Evolutionary conservation across 140 eudicot genomes (phyloP).

Genomic region (Stevia rebaudiana): DNA sequence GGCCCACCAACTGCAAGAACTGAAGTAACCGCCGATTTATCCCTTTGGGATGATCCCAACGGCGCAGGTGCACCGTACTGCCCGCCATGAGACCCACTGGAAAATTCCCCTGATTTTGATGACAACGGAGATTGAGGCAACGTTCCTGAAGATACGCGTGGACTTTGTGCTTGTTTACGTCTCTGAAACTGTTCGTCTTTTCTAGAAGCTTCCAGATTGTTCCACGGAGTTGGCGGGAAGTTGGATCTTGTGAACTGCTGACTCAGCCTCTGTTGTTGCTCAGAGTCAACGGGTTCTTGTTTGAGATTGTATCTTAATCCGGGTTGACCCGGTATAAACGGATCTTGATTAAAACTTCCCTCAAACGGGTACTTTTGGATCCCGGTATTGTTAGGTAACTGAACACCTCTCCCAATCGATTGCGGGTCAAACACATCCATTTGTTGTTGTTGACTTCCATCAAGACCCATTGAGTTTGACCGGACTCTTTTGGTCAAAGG

Average conservation of each 20-base stretch:
- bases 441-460: constrained; percentile 48
- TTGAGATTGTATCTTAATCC: constrained; percentile 56
- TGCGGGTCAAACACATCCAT: constrained; percentile 56
- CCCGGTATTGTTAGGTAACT: constrained; percentile 44
- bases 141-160: constrained; percentile 82
- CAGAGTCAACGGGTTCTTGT: constrained; percentile 64
- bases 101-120: constrained; percentile 82
- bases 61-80: constrained; percentile 64
- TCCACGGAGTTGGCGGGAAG: constrained; percentile 74
- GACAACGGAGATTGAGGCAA: constrained; percentile 92
- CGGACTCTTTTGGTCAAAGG: constrained; percentile 61
- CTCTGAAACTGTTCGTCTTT: constrained; percentile 72
- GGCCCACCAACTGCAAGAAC: constrained; percentile 50
- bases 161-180: constrained; percentile 74
- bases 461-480: constrained; percentile 43
- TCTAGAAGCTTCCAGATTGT: constrained; percentile 58
- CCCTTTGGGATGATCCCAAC: constrained; percentile 56
- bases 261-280: constrained; percentile 55
- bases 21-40: constrained; percentile 65
- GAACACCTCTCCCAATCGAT: constrained; percentile 55
- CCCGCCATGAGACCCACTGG: constrained; percentile 85
- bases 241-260: constrained; percentile 52
- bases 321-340: constrained; percentile 51
- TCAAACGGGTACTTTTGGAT: constrained; percentile 69
- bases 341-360: constrained; percentile 59